phyloP scores from a whole-genome alignment of 2,329 filamentous ascomycete genomes.

The Cercospora citrullina region DNA sequence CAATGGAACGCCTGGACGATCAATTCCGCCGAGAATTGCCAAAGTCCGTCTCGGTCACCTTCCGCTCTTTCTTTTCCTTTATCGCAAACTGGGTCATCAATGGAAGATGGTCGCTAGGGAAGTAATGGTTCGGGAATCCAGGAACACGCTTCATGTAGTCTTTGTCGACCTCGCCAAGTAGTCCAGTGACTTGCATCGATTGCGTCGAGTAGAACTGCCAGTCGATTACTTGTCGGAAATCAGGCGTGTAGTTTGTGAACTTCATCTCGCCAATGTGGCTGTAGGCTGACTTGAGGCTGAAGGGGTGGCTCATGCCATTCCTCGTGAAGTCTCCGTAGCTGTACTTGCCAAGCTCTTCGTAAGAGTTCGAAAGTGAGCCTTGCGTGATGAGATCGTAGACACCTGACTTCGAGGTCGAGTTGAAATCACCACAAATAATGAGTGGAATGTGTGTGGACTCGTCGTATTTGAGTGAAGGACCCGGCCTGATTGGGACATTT shows the following conservation, averaged over 20 bases:
- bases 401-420: conserved; percentile 81
- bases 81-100: conserved; percentile 87
- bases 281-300: conserved; percentile 90
- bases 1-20: conserved; percentile 16
- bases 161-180: conserved; percentile 83
- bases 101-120: conserved; percentile 88
- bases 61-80: conserved; percentile 75
- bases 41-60: conserved; percentile 40
- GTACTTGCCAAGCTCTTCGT: conserved; percentile 75
- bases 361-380: conserved; percentile 74
- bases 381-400: conserved; percentile 87
- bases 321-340: conserved; percentile 92
- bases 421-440: conserved; percentile 93
- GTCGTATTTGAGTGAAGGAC: conserved; percentile 82
- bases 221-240: conserved; percentile 89
- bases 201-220: conserved; percentile 98
- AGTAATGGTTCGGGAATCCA: conserved; percentile 91
- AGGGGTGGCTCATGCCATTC: conserved; percentile 90
- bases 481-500: conserved; percentile 54
- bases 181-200: conserved; percentile 75
- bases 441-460: conserved; percentile 86
- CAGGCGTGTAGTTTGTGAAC: conserved; percentile 95
- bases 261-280: conserved; percentile 78
- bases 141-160: conserved; percentile 83
- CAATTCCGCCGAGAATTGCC: conserved; percentile 30